Percentiles rank a stretch among this genome's conserved stretches.
These are phyloP conservation scores for Polytolypa hystricis DNA, from an alignment of 2,329 filamentous ascomycete species.

Conservation along the genomic window DNA sequence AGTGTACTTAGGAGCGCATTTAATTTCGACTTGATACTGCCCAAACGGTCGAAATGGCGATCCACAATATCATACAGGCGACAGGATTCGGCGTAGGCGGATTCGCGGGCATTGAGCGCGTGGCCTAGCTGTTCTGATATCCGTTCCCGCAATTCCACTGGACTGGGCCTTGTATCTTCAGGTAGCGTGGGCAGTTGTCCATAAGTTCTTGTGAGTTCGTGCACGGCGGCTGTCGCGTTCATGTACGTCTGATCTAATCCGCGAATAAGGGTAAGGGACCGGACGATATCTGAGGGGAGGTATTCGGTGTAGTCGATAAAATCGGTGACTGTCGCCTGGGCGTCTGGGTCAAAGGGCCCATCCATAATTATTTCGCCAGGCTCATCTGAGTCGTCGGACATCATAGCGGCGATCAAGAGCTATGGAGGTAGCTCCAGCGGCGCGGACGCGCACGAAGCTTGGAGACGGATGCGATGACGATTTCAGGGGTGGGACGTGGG, in stretches of 20 bases:
- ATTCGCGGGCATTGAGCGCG: slow-evolving; percentile 45
- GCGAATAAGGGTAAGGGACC: slow-evolving; percentile 51
- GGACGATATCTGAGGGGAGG: slow-evolving; percentile 53
- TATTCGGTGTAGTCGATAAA: slow-evolving; percentile 61
- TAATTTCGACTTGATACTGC: slow-evolving; percentile 50
- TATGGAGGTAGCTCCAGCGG: too few relatives aligned
- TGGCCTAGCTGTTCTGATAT: slow-evolving; percentile 47
- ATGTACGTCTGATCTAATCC: slow-evolving; percentile 36
- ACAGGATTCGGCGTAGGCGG: slow-evolving; percentile 44
- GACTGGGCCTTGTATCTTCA: slow-evolving; percentile 38
- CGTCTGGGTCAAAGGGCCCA: slow-evolving; percentile 49
- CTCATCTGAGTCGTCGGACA: slow-evolving; percentile 33
- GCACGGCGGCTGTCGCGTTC: slow-evolving; percentile 29
- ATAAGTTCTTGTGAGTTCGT: slow-evolving; percentile 33
- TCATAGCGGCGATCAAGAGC: too few relatives aligned
- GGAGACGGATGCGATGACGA: too few relatives aligned
- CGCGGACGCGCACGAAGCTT: too few relatives aligned
- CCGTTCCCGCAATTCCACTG: slow-evolving; percentile 41
- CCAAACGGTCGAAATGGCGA: slow-evolving; percentile 46
- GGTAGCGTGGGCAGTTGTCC: slow-evolving; percentile 41
- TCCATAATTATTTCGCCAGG: slow-evolving; percentile 35
- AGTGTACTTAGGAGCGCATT: slow-evolving; percentile 49
- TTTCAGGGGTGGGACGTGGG: too few relatives aligned
- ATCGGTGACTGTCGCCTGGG: slow-evolving; percentile 55
- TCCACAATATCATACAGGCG: slow-evolving; percentile 47